These are phyloP conservation scores for Amaranthus tricolor DNA, from an alignment of 179 eudicot genomes.

Conservation along the genomic window DNA sequence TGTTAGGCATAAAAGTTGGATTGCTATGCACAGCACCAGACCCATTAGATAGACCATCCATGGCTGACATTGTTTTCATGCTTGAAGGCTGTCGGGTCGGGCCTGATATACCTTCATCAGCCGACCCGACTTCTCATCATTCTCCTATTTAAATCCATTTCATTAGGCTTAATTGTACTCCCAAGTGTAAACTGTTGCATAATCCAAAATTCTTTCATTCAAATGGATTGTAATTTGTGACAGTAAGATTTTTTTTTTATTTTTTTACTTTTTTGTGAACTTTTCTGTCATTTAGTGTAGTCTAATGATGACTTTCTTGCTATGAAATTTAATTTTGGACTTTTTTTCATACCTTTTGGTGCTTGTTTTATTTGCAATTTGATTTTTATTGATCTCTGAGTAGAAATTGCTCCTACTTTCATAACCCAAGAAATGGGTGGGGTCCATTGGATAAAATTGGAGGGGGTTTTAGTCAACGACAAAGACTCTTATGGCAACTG, in stretches of 20 bases:
- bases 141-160: conserved; percentile 28
- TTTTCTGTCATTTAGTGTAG: conserved; percentile 13
- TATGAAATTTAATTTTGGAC: not conserved
- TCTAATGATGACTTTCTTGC: conserved; percentile 5
- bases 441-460: conserved; percentile 7
- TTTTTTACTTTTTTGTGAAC: conserved; percentile 1
- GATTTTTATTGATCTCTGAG: not conserved
- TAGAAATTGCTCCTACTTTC: no score
- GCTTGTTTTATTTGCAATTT: conserved; percentile 13
- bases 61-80: conserved; percentile 71
- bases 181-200: conserved; percentile 17
- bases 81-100: conserved; percentile 83
- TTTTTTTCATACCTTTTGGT: conserved; percentile 10
- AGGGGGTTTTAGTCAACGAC: conserved; percentile 20
- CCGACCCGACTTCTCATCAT: conserved; percentile 60
- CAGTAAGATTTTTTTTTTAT: not conserved
- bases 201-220: conserved; percentile 21
- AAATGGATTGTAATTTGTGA: conserved; percentile 23
- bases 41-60: conserved; percentile 56
- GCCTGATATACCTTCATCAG: conserved; percentile 61
- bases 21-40: conserved; percentile 64
- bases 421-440: conserved; percentile 7
- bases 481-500: not conserved
- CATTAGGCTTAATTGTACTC: no score
- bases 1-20: conserved; percentile 68